Base-by-base conservation (phyloP, 352 stramenopile genomes). In the Pythium volutum region DNA sequence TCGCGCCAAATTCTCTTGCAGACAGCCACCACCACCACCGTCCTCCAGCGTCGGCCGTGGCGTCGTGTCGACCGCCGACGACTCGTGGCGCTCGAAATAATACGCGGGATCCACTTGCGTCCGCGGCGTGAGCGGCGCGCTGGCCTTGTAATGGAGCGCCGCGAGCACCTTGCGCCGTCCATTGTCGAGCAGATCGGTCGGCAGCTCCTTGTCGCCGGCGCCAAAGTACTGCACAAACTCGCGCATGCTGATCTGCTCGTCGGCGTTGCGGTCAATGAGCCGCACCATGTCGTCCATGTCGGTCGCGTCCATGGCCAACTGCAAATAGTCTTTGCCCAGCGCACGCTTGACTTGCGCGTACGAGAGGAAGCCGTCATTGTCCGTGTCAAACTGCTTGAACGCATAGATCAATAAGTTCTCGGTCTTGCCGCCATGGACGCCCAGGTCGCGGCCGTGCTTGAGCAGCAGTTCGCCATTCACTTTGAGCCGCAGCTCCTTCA, bases 171-270 rank as follows among this genome's bases (percentile, higher is more conserved):
- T 87, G 49, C 81, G 82, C 1, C 84, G 73, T 10, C 61, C 80
- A 20, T 89, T 80, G 58, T 85, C 79, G 12, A 91, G 70, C 43
- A 91, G 48, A 52, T 90, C 71, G 2, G 76, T 87, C n/a, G 83
- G 62, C 14, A 77, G 70, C 39, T 87, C 78, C 22, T 75, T 73
- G 27, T 87, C 67, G 20, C 79, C 77, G 5, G 71, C 69, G n/a
- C 78, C 79, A 72, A 93, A 90, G 59, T 91, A 93, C 50, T 84
- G 81, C 52, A 90, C 79, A 54, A 93, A 93, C 59, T 93, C 84
- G 25, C 84, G 84, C 68, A 89, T 81, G 61, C 79, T 90, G 60
- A 93, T 89, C 56, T 79, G 69, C 41, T 83, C 66, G 56, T 91
- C 83, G 23, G 76, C 62, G 55, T 91, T 88, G 45, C 64, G 73